phyloP scores from a whole-genome alignment of 225 moss, liverwort and hornwort species.

The Rhytidiadelphus loreus region DNA sequence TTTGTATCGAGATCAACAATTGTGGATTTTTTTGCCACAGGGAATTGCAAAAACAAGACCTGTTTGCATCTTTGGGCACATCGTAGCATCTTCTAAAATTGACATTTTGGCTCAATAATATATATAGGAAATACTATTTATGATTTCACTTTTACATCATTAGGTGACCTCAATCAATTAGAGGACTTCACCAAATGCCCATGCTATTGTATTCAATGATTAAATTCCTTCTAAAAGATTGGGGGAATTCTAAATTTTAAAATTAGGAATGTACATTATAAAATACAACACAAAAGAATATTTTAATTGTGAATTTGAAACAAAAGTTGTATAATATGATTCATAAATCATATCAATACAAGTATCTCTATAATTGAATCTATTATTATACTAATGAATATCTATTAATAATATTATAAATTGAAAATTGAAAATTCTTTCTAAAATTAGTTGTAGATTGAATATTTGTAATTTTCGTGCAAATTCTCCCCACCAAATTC shows the following conservation, averaged over 20 bases:
- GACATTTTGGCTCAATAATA: neutral
- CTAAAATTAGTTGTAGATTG: too few relatives aligned
- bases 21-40: too few relatives aligned
- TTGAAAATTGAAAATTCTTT: accelerated
- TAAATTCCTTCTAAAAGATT: neutral
- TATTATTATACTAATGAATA: neutral
- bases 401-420: neutral
- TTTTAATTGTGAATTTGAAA: neutral
- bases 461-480: too few relatives aligned
- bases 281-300: neutral
- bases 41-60: too few relatives aligned
- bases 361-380: neutral
- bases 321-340: neutral
- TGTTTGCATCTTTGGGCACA: too few relatives aligned
- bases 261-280: too few relatives aligned
- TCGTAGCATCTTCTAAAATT: too few relatives aligned
- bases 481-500: too few relatives aligned
- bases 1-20: too few relatives aligned
- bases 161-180: neutral
- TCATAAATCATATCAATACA: neutral
- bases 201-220: neutral
- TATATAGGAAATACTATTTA: neutral
- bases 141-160: neutral
- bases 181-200: neutral
- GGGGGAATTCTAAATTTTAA: too few relatives aligned